phyloP scores from a whole-genome alignment of 2,329 filamentous ascomycete species.

The Aspergillus cejpii region DNA sequence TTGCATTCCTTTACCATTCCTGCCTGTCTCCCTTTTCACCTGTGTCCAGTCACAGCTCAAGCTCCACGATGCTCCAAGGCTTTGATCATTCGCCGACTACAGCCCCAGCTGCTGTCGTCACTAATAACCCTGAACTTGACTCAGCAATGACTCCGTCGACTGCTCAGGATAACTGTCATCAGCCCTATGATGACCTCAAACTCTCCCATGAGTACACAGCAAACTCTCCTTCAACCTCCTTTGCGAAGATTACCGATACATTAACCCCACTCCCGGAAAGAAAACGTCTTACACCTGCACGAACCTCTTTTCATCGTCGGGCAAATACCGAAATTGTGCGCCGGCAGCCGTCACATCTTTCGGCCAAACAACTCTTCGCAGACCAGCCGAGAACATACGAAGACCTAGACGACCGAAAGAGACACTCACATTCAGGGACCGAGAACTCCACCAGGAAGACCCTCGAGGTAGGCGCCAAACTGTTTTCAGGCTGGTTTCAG shows the following conservation, averaged over 20 bases:
- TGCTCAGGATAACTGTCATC: conserved; percentile 8
- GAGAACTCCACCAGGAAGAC: conserved; percentile 27
- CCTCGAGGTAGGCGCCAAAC: conserved; percentile 28
- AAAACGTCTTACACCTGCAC: conserved; percentile 10
- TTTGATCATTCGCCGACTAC: conserved; percentile 15
- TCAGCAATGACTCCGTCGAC: conserved; percentile 11
- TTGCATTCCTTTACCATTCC: conserved; percentile 18
- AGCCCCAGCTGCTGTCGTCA: conserved; percentile 11
- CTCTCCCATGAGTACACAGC: conserved; percentile 7
- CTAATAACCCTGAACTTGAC: conserved; percentile 8
- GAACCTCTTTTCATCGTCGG: conserved; percentile 27
- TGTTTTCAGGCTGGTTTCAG: conserved; percentile 49
- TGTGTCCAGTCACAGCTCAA: conserved; percentile 12
- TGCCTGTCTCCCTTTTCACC: conserved; percentile 13
- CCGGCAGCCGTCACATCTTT: conserved; percentile 19
- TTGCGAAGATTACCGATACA: conserved; percentile 14
- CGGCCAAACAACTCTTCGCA: conserved; percentile 19
- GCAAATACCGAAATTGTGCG: conserved; percentile 32
- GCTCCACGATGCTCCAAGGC: conserved; percentile 16
- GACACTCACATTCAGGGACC: conserved; percentile 11
- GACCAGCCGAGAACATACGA: conserved; percentile 21
- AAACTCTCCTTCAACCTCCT: conserved; percentile 10
- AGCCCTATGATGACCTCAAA: conserved; percentile 13
- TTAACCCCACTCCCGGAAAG: conserved; percentile 12
- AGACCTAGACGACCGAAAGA: conserved; percentile 16